Conservation (phyloP, 208 protist genomes). For the Sergeia podlipaevii region DNA sequence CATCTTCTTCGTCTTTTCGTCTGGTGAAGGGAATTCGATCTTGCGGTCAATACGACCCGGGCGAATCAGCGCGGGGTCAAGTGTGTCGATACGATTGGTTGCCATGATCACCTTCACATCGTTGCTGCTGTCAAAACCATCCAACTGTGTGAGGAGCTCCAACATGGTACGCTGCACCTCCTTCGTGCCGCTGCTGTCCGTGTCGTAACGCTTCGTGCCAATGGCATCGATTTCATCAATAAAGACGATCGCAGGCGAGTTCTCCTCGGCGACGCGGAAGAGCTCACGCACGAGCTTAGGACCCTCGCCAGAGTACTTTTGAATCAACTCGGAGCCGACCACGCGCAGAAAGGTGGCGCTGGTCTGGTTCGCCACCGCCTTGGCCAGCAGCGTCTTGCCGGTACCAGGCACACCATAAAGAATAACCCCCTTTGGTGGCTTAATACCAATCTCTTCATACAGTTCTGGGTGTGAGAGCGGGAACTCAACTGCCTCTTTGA, state of each 20-base stretch:
- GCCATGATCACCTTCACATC: conserved; percentile 99
- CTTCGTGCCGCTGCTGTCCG: conserved; percentile 96
- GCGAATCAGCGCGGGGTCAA: conserved; percentile 99
- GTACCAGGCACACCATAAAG: conserved; percentile 99
- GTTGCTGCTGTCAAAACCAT: conserved; percentile 99
- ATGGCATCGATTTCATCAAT: conserved; percentile 99
- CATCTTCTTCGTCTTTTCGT: conserved; percentile 98
- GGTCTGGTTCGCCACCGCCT: conserved; percentile 99
- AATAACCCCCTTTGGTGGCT: conserved; percentile 99
- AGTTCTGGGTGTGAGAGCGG: conserved; percentile 99
- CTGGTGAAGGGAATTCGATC: conserved; percentile 99
- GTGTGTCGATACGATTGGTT: conserved; percentile 99
- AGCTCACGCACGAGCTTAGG: conserved; percentile 99
- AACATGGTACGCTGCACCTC: conserved; percentile 99
- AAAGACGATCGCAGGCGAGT: conserved; percentile 99
- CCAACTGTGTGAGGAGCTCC: conserved; percentile 99
- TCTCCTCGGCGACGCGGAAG: conserved; percentile 99
- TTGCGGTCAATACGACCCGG: conserved; percentile 99
- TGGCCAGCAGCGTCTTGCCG: conserved; percentile 99
- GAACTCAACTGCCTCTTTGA: conserved; percentile 99
- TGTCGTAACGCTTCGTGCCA: conserved; percentile 99
- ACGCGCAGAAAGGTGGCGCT: conserved; percentile 99
- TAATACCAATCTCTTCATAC: conserved; percentile 99
- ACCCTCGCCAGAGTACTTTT: conserved; percentile 99
- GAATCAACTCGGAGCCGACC: conserved; percentile 99